These are phyloP conservation scores for Myxozyma neglecta DNA, from an alignment of 805 yeast species.

Conservation along the genomic window DNA sequence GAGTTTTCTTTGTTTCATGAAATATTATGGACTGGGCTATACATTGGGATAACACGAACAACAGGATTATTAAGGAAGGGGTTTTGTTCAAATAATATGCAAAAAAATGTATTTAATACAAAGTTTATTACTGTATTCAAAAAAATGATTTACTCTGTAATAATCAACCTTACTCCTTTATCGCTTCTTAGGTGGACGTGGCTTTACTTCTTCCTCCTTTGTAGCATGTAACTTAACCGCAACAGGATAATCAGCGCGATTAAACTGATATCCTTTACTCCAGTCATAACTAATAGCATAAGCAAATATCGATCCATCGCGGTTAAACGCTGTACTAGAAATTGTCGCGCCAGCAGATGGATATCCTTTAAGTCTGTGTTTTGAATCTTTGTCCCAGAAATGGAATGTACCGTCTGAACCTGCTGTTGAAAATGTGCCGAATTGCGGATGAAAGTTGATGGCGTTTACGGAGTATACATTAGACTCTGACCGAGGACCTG, in stretches of 20 bases:
- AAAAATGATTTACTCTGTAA: not conserved
- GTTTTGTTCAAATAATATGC: too few relatives aligned
- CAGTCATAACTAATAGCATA: slow-evolving; percentile 94
- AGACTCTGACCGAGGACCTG: slow-evolving; percentile 55
- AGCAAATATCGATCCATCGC: slow-evolving; percentile 81
- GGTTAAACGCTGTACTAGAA: slow-evolving; percentile 75
- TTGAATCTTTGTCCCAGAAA: slow-evolving; percentile 94
- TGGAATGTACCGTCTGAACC: slow-evolving; percentile 93
- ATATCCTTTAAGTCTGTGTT: slow-evolving; percentile 79
- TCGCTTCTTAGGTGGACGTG: slow-evolving; percentile 19
- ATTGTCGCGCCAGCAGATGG: slow-evolving; percentile 66
- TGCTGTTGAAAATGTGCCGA: slow-evolving; percentile 90
- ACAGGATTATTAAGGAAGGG: too few relatives aligned
- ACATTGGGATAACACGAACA: not conserved
- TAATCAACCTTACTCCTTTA: not conserved
- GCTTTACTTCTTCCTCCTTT: slow-evolving; percentile 65
- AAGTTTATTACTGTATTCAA: not conserved
- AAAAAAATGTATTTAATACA: too few relatives aligned
- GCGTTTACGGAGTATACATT: slow-evolving; percentile 77
- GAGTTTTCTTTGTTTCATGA: not conserved
- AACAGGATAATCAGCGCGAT: slow-evolving; percentile 72
- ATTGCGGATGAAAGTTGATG: slow-evolving; percentile 80
- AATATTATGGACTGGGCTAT: not conserved
- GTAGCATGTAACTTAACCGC: slow-evolving; percentile 79
- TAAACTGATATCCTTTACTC: slow-evolving; percentile 77